A percentile compares a stretch with the other conserved stretches of the same genome.
These are phyloP conservation scores for Xylariaceae sp. DNA, from an alignment of 2,329 filamentous ascomycete species.

Conservation along the genomic window DNA sequence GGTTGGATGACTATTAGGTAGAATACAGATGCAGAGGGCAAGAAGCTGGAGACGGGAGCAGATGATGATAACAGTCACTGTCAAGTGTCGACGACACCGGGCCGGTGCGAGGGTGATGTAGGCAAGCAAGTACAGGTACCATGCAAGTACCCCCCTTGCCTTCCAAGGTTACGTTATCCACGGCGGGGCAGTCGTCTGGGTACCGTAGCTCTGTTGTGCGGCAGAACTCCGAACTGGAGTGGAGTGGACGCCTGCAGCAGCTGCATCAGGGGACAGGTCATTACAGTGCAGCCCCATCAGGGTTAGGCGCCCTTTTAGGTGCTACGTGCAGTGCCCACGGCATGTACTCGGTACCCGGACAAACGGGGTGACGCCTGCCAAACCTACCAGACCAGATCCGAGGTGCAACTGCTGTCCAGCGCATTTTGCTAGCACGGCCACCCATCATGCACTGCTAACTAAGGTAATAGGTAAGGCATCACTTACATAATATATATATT, in stretches of 20 bases:
- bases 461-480: too few relatives aligned
- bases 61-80: slow-evolving; percentile 13
- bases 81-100: slow-evolving; percentile 18
- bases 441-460: too few relatives aligned
- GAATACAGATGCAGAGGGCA: not conserved
- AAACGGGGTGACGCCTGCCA: too few relatives aligned
- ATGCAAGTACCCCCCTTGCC: not conserved
- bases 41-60: slow-evolving; percentile 7
- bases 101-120: slow-evolving; percentile 10
- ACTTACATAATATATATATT: too few relatives aligned
- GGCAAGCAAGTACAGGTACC: not conserved
- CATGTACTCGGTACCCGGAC: not conserved
- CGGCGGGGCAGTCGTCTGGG: slow-evolving; percentile 14
- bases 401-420: too few relatives aligned
- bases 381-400: too few relatives aligned
- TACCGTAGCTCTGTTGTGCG: slow-evolving; percentile 6
- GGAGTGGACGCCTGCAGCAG: slow-evolving; percentile 12
- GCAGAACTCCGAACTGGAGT: slow-evolving; percentile 5
- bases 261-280: slow-evolving; percentile 14
- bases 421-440: too few relatives aligned
- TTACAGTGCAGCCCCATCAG: slow-evolving; percentile 3
- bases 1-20: too few relatives aligned
- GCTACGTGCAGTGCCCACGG: not conserved
- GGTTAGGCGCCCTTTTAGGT: slow-evolving; percentile 10
- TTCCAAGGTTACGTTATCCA: slow-evolving; percentile 4